These are phyloP conservation scores for Fusarium sp. DNA, from an alignment of 2,329 filamentous ascomycete genomes.

Conservation along the genomic window DNA sequence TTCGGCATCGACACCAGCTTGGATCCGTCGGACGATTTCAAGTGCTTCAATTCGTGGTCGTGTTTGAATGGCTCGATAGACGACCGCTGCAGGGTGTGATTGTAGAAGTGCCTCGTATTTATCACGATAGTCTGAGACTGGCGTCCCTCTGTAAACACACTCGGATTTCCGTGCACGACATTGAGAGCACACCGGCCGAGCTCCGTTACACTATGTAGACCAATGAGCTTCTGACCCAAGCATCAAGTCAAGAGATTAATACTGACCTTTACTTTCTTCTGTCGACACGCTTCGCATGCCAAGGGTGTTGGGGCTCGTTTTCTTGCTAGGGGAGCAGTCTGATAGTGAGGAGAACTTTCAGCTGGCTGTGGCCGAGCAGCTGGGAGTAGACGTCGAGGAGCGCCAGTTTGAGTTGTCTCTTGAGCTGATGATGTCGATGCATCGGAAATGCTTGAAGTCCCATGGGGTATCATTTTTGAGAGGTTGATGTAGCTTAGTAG, in stretches of 20 bases:
- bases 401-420: fast-evolving
- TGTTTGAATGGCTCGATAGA: not conserved
- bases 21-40: not conserved
- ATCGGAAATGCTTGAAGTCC: not conserved
- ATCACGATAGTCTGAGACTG: not conserved
- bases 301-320: not conserved
- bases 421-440: not conserved
- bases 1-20: not conserved
- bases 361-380: not conserved
- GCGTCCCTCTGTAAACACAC: not conserved
- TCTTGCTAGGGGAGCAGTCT: not conserved
- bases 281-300: not conserved
- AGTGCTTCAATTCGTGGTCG: not conserved
- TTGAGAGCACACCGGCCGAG: not conserved
- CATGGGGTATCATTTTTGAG: not conserved
- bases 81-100: not conserved
- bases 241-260: not conserved
- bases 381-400: not conserved
- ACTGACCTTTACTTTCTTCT: not conserved
- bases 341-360: not conserved
- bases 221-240: not conserved
- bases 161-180: not conserved
- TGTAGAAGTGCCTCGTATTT: not conserved
- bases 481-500: not conserved
- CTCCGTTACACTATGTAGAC: not conserved